A percentile compares a stretch with the other conserved stretches of the same genome.
Conservation (phyloP, 2,329 filamentous ascomycete species). For the Rachicladosporium sp. region DNA sequence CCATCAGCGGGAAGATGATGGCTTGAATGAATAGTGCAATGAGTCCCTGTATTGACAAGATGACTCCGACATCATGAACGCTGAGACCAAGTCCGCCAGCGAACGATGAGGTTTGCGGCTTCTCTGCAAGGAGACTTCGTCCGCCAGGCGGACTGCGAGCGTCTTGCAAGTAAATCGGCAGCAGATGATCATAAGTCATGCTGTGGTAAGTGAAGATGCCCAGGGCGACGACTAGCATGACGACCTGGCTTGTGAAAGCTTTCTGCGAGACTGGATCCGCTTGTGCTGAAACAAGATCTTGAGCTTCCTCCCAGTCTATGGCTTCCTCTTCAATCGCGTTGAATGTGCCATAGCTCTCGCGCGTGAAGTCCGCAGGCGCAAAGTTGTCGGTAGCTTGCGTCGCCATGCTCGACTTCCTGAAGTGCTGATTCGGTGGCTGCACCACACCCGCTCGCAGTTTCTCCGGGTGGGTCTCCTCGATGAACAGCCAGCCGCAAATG, state of each 20-base stretch:
- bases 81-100: conserved; percentile 54
- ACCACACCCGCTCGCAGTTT: conserved; percentile 29
- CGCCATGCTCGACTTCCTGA: conserved; percentile 8
- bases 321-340: conserved; percentile 38
- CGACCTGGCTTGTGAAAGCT: conserved; percentile 51
- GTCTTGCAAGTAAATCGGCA: conserved; percentile 89
- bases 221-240: conserved; percentile 67
- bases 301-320: conserved; percentile 33
- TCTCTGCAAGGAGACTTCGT: conserved; percentile 19
- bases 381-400: conserved; percentile 41
- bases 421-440: conserved; percentile 36
- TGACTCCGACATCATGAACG: conserved; percentile 54
- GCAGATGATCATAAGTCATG: conserved; percentile 85
- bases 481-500: conserved; percentile 62
- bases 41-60: conserved; percentile 57
- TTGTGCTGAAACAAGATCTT: conserved; percentile 30
- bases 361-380: conserved; percentile 58
- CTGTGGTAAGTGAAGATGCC: conserved; percentile 90
- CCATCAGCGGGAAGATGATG: conserved; percentile 54
- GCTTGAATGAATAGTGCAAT: conserved; percentile 64
- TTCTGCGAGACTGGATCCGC: conserved; percentile 35
- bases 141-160: conserved; percentile 37
- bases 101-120: conserved; percentile 19
- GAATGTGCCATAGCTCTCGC: conserved; percentile 44
- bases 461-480: conserved; percentile 83